Evolutionary conservation across 2,329 filamentous ascomycete species (phyloP).

Genomic region (Metarhizium sp.): DNA sequence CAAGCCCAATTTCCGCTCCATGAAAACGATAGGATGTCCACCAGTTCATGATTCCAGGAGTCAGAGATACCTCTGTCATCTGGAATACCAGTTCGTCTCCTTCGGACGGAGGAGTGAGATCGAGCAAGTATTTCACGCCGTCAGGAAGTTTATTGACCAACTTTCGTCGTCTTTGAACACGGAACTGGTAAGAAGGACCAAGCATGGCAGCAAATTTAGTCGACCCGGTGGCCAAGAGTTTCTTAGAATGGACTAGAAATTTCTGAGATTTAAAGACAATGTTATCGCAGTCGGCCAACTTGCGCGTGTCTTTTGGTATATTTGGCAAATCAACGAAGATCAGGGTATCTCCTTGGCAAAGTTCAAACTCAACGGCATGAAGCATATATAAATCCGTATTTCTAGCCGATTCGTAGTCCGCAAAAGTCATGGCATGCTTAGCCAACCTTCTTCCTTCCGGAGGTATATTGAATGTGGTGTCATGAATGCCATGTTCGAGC

Average conservation of each 20-base stretch:
- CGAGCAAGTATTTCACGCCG: conserved; percentile 46
- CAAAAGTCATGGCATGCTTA: not conserved
- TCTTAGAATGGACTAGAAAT: conserved; percentile 36
- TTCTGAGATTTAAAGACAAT: conserved; percentile 22
- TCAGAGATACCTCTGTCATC: conserved; percentile 49
- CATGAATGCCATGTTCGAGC: not conserved
- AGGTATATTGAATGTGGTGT: conserved; percentile 12
- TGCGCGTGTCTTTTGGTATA: conserved; percentile 9
- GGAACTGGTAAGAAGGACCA: conserved; percentile 29
- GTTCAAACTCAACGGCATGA: conserved; percentile 16
- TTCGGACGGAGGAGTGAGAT: conserved; percentile 33
- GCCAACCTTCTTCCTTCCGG: not conserved
- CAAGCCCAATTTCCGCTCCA: not conserved
- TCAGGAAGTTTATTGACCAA: conserved; percentile 24
- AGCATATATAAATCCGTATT: conserved; percentile 18
- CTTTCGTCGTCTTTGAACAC: conserved; percentile 26
- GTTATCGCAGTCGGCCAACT: conserved; percentile 25
- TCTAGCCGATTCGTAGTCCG: conserved; percentile 12
- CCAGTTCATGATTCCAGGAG: conserved; percentile 47
- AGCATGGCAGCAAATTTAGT: conserved; percentile 37
- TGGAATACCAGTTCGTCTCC: conserved; percentile 54
- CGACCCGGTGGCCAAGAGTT: conserved; percentile 36
- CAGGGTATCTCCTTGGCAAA: conserved; percentile 31
- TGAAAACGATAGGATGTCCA: conserved; percentile 29
- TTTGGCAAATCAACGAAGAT: conserved; percentile 32